Evolutionary conservation across 2,329 filamentous ascomycete species (phyloP), one percentile per base, ranked within the genome.

Genomic region (Polytolypa hystricis): DNA sequence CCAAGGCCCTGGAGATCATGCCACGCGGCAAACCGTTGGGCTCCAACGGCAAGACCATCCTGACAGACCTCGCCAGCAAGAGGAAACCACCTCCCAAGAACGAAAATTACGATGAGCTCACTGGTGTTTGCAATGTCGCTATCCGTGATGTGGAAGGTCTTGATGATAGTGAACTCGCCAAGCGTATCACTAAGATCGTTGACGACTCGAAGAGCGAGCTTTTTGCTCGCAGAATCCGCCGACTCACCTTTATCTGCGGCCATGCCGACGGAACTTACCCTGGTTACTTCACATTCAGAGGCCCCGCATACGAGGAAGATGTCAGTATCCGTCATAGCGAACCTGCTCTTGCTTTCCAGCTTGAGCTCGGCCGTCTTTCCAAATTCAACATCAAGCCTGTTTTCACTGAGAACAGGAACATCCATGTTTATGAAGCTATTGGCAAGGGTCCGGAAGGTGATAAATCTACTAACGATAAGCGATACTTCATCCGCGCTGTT

Each of bases 311-410:
- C 61, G 71, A 77, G 35, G 91, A 98, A 63, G 91, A 98, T 54
- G 77, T 84, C 60, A 93, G 83, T 61, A 96, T 98, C 55, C 89
- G 91, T 67, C 89, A 98, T 70, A 93, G 77, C 47, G 91, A 98
- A 66, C 91, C 91, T 34, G 89, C 91, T 38, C 73, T 95, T 61
- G 87, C 91, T 55, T 98, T 96, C 84, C 91, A 98, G 71, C 83
- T 96, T 59, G 91, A 98, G 65, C 79, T 98, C 46, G 81, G 79
- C 41, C 83, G 91, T 60, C 76, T 98, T 19, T 83, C 82, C 55
- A 96, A 95, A 69, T 98, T 98, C 76, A 80, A 86, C 67, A 93
- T 96, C 66, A 93, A 87, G 69, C 89, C 91, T 2, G 86, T 98
- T 35, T 98, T 98, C 67, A 96, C 91, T 0, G 87, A 96, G 65